phyloP scores from a whole-genome alignment of 345 rosid species.

The Moricandia moricandioides region DNA sequence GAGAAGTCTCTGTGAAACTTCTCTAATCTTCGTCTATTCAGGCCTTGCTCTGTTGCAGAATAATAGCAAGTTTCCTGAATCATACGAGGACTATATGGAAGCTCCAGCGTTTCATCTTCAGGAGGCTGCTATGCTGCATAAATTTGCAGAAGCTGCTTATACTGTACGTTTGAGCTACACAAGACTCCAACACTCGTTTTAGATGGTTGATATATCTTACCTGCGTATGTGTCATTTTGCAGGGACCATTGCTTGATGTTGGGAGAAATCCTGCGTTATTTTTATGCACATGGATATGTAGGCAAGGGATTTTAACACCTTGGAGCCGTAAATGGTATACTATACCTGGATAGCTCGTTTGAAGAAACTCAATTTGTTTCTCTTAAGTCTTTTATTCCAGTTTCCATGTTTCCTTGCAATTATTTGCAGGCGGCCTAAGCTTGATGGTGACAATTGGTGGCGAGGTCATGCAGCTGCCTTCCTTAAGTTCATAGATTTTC shows the following conservation, averaged over 20 bases:
- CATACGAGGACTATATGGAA: constrained; percentile 46
- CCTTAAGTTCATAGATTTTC: constrained; percentile 59
- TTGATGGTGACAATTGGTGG: constrained; percentile 95
- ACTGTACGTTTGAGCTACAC: constrained; percentile 47
- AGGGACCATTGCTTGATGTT: constrained; percentile 91
- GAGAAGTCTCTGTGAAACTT: too few relatives aligned
- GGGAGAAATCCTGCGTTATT: constrained; percentile 83
- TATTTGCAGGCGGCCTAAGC: constrained; percentile 60
- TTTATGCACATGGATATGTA: constrained; percentile 79
- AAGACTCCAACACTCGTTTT: not conserved
- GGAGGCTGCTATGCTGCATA: constrained; percentile 65
- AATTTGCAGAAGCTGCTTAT: constrained; percentile 95
- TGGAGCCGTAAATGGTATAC: constrained; percentile 64
- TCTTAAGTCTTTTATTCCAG: not conserved
- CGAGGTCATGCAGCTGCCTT: constrained; percentile 96
- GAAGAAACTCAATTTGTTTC: constrained; percentile 25
- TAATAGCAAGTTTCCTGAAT: constrained; percentile 40
- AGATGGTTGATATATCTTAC: not conserved
- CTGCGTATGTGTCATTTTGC: constrained; percentile 27
- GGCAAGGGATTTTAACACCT: constrained; percentile 81
- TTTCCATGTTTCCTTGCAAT: constrained; percentile 10
- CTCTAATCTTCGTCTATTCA: constrained; percentile 37
- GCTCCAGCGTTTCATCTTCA: constrained; percentile 62
- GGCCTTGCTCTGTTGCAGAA: constrained; percentile 87
- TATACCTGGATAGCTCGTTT: constrained; percentile 36